These are phyloP conservation scores for Prunus davidiana DNA, from an alignment of 306 rosid species.

Conservation along the genomic window DNA sequence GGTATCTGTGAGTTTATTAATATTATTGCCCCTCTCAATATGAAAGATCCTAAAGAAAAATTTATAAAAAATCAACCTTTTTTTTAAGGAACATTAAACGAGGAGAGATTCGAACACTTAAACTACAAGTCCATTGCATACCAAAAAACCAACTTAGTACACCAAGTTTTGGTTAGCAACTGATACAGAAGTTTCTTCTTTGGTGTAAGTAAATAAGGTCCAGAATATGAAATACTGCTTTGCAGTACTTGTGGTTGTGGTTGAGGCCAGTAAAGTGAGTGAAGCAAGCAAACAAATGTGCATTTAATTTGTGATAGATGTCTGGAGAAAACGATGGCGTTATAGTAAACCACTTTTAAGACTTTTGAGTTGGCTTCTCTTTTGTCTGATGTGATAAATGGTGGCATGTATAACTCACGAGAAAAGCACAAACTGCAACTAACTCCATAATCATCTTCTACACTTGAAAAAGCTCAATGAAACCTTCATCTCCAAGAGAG, in stretches of 20 bases:
- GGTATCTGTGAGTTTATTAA: too few relatives aligned
- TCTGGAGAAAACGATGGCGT: constrained; percentile 19
- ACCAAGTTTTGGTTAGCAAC: too few relatives aligned
- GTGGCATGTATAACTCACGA: constrained; percentile 13
- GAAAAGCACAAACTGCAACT: background rate
- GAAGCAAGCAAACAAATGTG: background rate
- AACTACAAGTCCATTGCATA: too few relatives aligned
- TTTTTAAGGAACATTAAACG: too few relatives aligned
- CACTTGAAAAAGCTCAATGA: background rate
- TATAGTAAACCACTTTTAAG: constrained; percentile 1
- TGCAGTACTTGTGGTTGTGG: constrained; percentile 1
- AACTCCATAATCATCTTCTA: background rate
- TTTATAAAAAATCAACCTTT: too few relatives aligned
- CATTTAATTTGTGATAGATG: constrained; percentile 4
- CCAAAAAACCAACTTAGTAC: too few relatives aligned
- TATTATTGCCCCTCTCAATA: too few relatives aligned
- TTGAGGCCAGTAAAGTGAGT: constrained; percentile 2
- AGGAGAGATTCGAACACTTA: too few relatives aligned
- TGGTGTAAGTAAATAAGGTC: background rate
- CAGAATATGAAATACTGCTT: background rate
- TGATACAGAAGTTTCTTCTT: too few relatives aligned
- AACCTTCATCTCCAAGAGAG: constrained; percentile 2
- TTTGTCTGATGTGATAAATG: constrained; percentile 26
- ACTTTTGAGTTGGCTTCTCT: constrained; percentile 13
- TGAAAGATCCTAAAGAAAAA: too few relatives aligned